These are phyloP conservation scores for Brassica napus DNA, from an alignment of 345 rosid genomes.

Conservation along the genomic window DNA sequence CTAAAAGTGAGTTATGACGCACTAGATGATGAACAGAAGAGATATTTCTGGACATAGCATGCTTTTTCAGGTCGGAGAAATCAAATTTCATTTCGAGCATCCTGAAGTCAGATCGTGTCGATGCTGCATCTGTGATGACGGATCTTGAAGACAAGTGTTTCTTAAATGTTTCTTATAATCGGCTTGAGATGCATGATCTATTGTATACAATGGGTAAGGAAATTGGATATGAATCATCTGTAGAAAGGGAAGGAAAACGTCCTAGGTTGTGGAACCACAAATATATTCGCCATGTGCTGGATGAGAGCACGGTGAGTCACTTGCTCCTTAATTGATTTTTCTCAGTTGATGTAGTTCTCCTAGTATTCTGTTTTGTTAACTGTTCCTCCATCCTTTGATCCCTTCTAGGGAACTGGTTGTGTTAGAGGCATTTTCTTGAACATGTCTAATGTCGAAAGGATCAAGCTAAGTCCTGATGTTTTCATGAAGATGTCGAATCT, in stretches of 20 bases:
- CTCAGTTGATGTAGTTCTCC: neutral
- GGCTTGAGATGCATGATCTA: slow-evolving; percentile 45
- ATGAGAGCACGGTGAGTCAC: neutral
- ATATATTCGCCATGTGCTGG: slow-evolving; percentile 28
- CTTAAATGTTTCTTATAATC: neutral
- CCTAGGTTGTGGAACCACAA: slow-evolving; percentile 38
- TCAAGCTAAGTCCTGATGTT: slow-evolving; percentile 21
- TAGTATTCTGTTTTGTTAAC: neutral
- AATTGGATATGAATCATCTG: slow-evolving; percentile 28
- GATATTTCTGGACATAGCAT: slow-evolving; percentile 48
- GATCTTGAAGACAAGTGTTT: slow-evolving; percentile 42
- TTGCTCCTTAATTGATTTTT: neutral
- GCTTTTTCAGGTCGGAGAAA: slow-evolving; percentile 33
- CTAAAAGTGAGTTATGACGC: slow-evolving; percentile 37
- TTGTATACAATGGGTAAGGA: slow-evolving; percentile 37
- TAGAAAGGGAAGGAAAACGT: slow-evolving; percentile 18
- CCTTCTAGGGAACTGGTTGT: slow-evolving; percentile 37
- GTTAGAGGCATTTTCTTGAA: slow-evolving; percentile 41
- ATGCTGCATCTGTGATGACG: slow-evolving; percentile 14
- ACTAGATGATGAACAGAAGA: slow-evolving; percentile 27
- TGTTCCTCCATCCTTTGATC: neutral
- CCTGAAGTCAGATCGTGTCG: slow-evolving; percentile 8
- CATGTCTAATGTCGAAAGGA: slow-evolving; percentile 8
- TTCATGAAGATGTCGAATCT: slow-evolving; percentile 41
- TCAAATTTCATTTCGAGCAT: slow-evolving; percentile 11